Evolutionary conservation across 1,139 yeast species (phyloP), one percentile per base, ranked within the genome.

Genomic region (Pichia norvegensis): DNA sequence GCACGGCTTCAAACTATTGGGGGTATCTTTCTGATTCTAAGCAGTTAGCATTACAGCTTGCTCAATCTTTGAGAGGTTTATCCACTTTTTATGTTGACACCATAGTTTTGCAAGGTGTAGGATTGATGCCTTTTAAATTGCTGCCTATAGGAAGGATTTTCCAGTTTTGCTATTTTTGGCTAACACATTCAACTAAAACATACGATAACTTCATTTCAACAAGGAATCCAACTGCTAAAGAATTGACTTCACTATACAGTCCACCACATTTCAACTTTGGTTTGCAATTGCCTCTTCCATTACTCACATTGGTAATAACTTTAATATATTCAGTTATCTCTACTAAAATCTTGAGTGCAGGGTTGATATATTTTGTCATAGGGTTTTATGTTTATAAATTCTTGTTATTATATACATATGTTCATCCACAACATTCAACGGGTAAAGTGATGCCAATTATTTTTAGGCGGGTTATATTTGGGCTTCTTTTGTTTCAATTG

Each of bases 371-470:
- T 62, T 86, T 86, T 58, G 61, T 81, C 19, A 65, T 83, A 46
- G 95, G 95, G 0, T 85, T 77, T 59, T 79, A 78, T 57, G 88
- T 85, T 7, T 84, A 79, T 72, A 86, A 86, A 64, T 86, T 85
- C 60, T 95, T 85, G 64, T 68, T 85, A 50, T 68, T 86, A 52
- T 86, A 82, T 61, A 79, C 90, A 0, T 80, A 82, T 68, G 86
- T 85, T 33, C 95, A 86, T 60, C 85, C 92, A 5, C 95, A 87
- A 42, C 95, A 86, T 62, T 83, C 94, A 0, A 86, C 95, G 0
- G 95, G 95, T 4, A 81, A 81, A 57, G 90, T 85, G 0, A 85
- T 95, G 95, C 90, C 94, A 1, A 67, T 85, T 49, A 81, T 86
- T 4, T 79, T 81, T 62, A 72, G 94, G 52, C 69, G 95, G 52